Base-by-base conservation (phyloP, 208 protist species). In the Leishmania tropica region DNA sequence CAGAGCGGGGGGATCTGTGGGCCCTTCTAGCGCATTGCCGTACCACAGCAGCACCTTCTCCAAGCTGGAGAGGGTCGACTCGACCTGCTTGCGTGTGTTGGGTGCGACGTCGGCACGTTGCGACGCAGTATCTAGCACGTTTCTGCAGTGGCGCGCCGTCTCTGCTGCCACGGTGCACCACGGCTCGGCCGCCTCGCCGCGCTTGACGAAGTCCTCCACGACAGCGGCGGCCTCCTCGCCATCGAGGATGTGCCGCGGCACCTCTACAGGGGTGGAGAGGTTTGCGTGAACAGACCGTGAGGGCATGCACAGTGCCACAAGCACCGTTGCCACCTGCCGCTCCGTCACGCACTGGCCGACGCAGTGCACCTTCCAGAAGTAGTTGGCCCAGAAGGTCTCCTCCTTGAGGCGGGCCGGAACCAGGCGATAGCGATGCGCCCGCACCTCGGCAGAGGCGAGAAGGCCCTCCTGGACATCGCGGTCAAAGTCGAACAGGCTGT, bases 331-430 rank as follows among this genome's bases (percentile, higher is more conserved):
- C 51, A 92, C 91, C 81, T 96, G 91, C 24, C 87, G 85, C 53
- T 90, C 87, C 60, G 85, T 94, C 47, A 84, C 87, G 70, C 94
- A 97, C 51, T 80, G 56, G 35, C 79, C 83, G 10, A 96, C 79
- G 77, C 90, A 95, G n/a, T 90, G 83, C 17, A 93, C 86, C 83
- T 95, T 95, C 93, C 92, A 97, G 75, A 97, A 95, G 80, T 93
- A 97, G 80, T 94, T 93, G 24, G 86, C 86, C 93, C 94, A 97
- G 83, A 97, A 97, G 28, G 77, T 85, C 53, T 91, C 86, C 37
- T 97, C 94, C 65, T 87, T 86, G n/a, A 97, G 87, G 48, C 80
- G 82, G 2, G 84, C 79, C 8, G 94, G 94, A 47, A 97, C 94
- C 42, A 97, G 81, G 31, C 81, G 83, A 83, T 95, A 96, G 75